Evolutionary conservation across 78 protist species (phyloP).

Genomic region (Dictyostelium intermedium): DNA sequence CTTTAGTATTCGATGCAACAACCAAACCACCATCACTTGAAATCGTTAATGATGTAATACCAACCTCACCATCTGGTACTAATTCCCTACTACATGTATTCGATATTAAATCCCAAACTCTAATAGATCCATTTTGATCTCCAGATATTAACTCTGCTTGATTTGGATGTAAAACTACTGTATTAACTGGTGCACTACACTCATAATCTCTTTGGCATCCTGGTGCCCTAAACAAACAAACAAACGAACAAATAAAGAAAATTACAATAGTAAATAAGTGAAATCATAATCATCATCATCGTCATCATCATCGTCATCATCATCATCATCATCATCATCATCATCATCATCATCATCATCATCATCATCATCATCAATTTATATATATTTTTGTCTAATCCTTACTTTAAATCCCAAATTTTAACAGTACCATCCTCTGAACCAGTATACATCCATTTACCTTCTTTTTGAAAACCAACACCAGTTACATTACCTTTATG

Average conservation of each 20-base stretch:
- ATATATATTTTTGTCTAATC: not conserved
- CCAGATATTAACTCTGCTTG: conserved; percentile 93
- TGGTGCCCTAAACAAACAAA: conserved; percentile 84
- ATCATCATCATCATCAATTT: not conserved
- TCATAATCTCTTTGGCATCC: conserved; percentile 91
- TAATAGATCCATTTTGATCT: conserved; percentile 91
- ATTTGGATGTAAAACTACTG: conserved; percentile 93
- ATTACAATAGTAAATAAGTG: not conserved
- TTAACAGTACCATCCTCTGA: conserved; percentile 95
- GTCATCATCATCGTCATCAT: too few species aligned
- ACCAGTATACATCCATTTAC: conserved; percentile 95
- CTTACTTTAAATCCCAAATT: conserved; percentile 96
- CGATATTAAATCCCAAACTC: conserved; percentile 92
- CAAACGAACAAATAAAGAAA: not conserved
- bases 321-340: too few species aligned
- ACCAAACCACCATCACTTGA: conserved; percentile 80
- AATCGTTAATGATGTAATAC: conserved; percentile 88
- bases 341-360: not conserved
- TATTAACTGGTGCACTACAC: conserved; percentile 84
- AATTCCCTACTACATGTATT: conserved; percentile 87
- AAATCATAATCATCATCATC: not conserved
- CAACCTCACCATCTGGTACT: conserved; percentile 89
- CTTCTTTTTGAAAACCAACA: conserved; percentile 92
- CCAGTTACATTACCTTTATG: conserved; percentile 94
- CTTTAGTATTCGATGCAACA: conserved; percentile 92